Percentiles rank a stretch among this genome's conserved stretches.
Evolutionary conservation across 306 rosid species (phyloP).

Genomic region (Cicer arietinum): DNA sequence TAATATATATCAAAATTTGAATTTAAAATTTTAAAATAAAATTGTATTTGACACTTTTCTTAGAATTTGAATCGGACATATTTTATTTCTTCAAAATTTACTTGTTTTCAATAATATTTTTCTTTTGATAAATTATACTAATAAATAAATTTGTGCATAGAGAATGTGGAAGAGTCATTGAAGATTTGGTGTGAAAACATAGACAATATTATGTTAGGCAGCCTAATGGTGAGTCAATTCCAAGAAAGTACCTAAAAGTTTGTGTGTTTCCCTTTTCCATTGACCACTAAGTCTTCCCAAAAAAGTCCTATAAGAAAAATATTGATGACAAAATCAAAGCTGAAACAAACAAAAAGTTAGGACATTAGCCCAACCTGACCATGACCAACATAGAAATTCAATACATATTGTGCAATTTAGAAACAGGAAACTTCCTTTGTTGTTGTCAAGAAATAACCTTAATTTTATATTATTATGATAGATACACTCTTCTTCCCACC

Average conservation of each 20-base stretch:
- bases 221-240: conserved; percentile 16
- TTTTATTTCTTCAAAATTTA: too few relatives aligned
- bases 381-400: background rate
- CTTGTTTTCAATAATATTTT: too few relatives aligned
- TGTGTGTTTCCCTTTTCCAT: background rate
- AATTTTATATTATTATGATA: background rate
- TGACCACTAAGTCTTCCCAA: background rate
- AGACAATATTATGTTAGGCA: background rate
- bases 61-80: too few relatives aligned
- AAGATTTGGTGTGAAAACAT: too few relatives aligned
- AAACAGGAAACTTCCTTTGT: conserved; percentile 47
- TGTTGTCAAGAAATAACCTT: conserved; percentile 30
- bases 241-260: conserved; percentile 16
- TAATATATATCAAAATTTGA: too few relatives aligned
- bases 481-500: background rate
- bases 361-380: too few relatives aligned
- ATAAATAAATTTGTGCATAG: too few relatives aligned
- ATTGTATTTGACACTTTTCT: too few relatives aligned
- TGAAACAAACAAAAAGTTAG: background rate
- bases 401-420: background rate
- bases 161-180: too few relatives aligned
- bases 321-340: background rate
- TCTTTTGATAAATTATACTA: too few relatives aligned
- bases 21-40: too few relatives aligned
- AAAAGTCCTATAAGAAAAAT: background rate